phyloP scores from a whole-genome alignment of 1,139 yeast genomes.

The Pichia sp. region DNA sequence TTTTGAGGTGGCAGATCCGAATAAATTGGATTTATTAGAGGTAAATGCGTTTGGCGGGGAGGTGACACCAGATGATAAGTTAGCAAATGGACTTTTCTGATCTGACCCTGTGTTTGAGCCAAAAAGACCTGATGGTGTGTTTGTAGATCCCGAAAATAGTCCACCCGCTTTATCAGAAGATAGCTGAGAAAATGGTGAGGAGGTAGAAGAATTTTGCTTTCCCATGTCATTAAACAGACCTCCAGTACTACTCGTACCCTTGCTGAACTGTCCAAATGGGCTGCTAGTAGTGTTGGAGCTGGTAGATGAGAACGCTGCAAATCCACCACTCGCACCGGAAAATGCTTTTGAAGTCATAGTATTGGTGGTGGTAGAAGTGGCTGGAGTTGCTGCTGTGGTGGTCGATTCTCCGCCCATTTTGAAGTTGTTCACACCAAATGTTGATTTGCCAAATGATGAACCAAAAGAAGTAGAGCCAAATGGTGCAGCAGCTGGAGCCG shows the following conservation, averaged over 20 bases:
- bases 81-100: neutral
- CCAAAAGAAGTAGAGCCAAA: slow-evolving; percentile 10
- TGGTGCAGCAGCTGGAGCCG: neutral
- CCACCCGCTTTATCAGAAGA: neutral
- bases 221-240: neutral
- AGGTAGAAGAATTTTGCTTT: neutral
- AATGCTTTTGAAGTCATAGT: slow-evolving; percentile 13
- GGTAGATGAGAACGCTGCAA: slow-evolving; percentile 7
- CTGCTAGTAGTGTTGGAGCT: neutral
- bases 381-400: slow-evolving; percentile 22
- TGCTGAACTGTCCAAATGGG: slow-evolving; percentile 1
- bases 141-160: neutral
- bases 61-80: neutral
- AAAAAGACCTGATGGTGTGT: neutral
- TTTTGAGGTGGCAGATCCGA: neutral
- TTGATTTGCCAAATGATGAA: slow-evolving; percentile 15
- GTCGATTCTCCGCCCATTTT: slow-evolving; percentile 7
- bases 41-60: neutral
- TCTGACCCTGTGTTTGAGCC: neutral
- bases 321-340: slow-evolving; percentile 1
- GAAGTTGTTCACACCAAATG: slow-evolving; percentile 17
- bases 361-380: slow-evolving; percentile 12
- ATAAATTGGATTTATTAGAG: neutral
- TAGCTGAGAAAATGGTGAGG: neutral
- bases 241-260: neutral